Evolutionary conservation across 139 green algal genomes (phyloP), one percentile per base, ranked within the genome.

Genomic region (Chlorella sp.): DNA sequence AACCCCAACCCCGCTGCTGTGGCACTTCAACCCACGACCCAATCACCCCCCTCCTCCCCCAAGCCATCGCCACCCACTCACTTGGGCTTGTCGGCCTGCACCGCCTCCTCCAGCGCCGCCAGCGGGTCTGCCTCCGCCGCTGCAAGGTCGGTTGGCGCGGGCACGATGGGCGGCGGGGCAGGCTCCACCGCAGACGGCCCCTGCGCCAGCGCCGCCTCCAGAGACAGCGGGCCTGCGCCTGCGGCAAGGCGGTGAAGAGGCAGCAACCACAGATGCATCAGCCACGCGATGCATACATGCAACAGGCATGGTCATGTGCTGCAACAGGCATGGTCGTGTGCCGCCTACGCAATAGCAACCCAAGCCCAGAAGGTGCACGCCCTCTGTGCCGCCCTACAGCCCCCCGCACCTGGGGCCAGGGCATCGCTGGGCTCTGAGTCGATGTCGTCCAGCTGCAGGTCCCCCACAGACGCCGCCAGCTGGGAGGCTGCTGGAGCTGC

Each of bases 361-460:
- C n/a, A n/a, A n/a, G n/a, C n/a, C n/a, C n/a, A n/a, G n/a, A n/a
- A n/a, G n/a, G n/a, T n/a, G n/a, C n/a, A n/a, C n/a, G n/a, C n/a
- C n/a, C n/a, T n/a, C n/a, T n/a, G n/a, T n/a, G n/a, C n/a, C n/a
- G n/a, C n/a, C n/a, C n/a, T n/a, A n/a, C n/a, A n/a, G n/a, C n/a
- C n/a, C 4, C 7, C 3, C 55, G 5, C 76, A 82, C 76, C 76
- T 72, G 76, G 76, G 11, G 76, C 38, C 38, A 34, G 15, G 1
- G 36, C 60, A 13, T 82, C 76, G 11, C 39, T 26, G 1, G 38
- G 36, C 25, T 82, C 76, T 0, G 60, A 28, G n/a, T 82, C 76
- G 26, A 82, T 82, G 60, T 82, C 76, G 38, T 82, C 76, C 25
- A 82, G 60, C 36, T 72, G 76, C 76, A 78, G 34, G 30, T 60